Percentiles rank a stretch among this genome's conserved stretches.
These are phyloP conservation scores for Clonostachys byssicola DNA, from an alignment of 2,329 filamentous ascomycete genomes.

Conservation along the genomic window DNA sequence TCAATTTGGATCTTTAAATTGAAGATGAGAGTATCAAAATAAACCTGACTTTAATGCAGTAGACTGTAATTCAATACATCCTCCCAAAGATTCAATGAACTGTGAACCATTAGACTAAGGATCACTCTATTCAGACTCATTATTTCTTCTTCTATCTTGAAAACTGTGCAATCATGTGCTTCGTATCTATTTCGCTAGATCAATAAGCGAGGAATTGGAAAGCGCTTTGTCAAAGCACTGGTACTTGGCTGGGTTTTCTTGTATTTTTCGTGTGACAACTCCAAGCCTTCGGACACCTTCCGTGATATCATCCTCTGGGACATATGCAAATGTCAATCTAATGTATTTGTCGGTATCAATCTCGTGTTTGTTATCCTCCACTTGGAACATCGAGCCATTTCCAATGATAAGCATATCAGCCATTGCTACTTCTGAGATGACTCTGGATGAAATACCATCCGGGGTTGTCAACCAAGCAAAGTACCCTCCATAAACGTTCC, in stretches of 20 bases:
- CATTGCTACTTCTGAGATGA: slow-evolving; percentile 53
- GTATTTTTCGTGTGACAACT: slow-evolving; percentile 30
- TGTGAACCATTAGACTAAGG: no score
- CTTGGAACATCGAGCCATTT: slow-evolving; percentile 66
- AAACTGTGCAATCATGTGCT: no score
- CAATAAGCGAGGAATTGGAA: no score
- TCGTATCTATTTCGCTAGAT: no score
- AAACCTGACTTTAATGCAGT: no score
- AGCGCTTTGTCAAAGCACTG: no score
- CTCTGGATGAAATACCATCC: slow-evolving; percentile 45
- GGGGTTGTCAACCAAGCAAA: slow-evolving; percentile 74
- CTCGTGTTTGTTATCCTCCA: slow-evolving; percentile 47
- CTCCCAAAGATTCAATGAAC: no score
- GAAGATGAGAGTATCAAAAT: no score
- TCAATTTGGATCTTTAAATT: no score
- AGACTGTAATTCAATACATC: no score
- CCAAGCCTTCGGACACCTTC: slow-evolving; percentile 66
- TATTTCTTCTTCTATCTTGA: no score
- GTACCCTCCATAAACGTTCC: slow-evolving; percentile 68
- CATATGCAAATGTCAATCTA: slow-evolving; percentile 70
- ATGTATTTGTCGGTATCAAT: slow-evolving; percentile 55
- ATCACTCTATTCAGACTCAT: no score
- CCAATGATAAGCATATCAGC: slow-evolving; percentile 63
- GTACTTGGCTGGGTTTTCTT: slow-evolving; percentile 18
- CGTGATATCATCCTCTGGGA: slow-evolving; percentile 57